These are phyloP conservation scores for Aurantiochytrium sp. DNA, from an alignment of 108 stramenopile genomes.

Conservation along the genomic window DNA sequence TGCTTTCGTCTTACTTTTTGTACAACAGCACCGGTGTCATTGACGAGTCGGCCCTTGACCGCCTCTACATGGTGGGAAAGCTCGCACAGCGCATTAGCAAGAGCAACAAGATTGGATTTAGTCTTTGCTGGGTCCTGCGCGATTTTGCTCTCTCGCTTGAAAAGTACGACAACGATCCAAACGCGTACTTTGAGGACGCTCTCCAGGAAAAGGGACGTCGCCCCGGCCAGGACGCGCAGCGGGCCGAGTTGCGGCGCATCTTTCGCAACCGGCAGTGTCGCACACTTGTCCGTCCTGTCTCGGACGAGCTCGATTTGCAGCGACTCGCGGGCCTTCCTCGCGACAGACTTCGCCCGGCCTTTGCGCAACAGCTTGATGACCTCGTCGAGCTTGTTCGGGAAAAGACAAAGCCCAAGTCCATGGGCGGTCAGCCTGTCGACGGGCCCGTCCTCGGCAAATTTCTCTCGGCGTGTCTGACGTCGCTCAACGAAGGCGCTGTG, in stretches of 20 bases:
- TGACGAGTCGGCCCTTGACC: conserved; percentile 22
- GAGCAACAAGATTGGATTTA: conserved; percentile 10
- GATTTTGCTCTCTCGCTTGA: conserved; percentile 18
- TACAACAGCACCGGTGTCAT: conserved; percentile 30
- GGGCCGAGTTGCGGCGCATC: neutral
- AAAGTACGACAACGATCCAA: neutral
- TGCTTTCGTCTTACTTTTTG: conserved; percentile 23
- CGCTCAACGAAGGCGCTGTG: conserved; percentile 10
- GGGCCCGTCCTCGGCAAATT: conserved; percentile 27
- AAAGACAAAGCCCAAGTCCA: neutral
- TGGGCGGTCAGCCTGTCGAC: conserved; percentile 7
- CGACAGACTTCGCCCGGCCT: conserved; percentile 16
- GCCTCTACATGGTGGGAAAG: conserved; percentile 27
- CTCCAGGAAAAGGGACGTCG: neutral
- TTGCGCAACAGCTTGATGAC: neutral
- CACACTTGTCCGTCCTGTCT: conserved; percentile 26
- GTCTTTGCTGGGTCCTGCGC: conserved; percentile 27
- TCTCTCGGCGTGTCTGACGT: neutral
- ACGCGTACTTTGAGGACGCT: conserved; percentile 23
- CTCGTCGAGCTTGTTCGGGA: neutral
- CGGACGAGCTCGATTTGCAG: conserved; percentile 5
- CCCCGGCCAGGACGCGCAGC: neutral
- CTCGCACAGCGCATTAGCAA: conserved; percentile 22
- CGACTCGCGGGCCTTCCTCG: neutral
- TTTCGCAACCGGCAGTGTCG: conserved; percentile 27